Conservation (phyloP, 352 stramenopile species). For the Pilasporangium apinafurcum region DNA sequence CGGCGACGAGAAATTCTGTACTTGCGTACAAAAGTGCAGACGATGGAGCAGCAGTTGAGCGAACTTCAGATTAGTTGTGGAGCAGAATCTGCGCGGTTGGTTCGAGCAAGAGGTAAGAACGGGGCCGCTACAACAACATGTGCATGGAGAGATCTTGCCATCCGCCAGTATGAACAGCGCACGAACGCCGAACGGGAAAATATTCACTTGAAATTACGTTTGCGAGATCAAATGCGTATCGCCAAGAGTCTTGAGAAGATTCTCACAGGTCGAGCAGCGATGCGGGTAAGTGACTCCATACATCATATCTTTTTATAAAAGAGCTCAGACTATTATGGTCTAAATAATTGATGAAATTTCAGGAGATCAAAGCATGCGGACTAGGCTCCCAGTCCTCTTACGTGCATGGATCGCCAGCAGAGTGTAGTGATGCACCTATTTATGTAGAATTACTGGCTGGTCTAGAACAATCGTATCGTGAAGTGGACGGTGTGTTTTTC, state of each 20-base stretch:
- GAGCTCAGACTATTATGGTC: no score
- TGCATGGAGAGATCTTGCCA: neutral
- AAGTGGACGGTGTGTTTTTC: constrained; percentile 28
- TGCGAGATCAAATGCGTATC: constrained; percentile 1
- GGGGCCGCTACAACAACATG: no score
- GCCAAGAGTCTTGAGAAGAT: constrained; percentile 1
- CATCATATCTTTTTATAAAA: no score
- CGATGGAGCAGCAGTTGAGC: constrained; percentile 1
- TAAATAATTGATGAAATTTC: neutral
- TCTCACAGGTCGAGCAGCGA: no score
- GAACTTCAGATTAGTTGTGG: neutral
- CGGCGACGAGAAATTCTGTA: constrained; percentile 4
- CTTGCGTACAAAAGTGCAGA: constrained; percentile 2
- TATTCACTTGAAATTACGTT: neutral
- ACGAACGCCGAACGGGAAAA: neutral
- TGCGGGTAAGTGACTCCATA: no score
- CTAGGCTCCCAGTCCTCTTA: constrained; percentile 11
- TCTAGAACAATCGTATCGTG: constrained; percentile 23
- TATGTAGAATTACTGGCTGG: constrained; percentile 28
- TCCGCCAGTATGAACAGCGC: neutral
- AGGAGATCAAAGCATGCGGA: constrained; percentile 25
- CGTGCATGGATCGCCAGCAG: constrained; percentile 14
- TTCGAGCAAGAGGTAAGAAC: no score
- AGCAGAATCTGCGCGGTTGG: neutral
- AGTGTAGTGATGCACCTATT: constrained; percentile 16